Percentiles rank a stretch among this genome's conserved stretches.
Evolutionary conservation across 2,329 filamentous ascomycete species (phyloP).

Genomic region (Podosphaera aphanis): DNA sequence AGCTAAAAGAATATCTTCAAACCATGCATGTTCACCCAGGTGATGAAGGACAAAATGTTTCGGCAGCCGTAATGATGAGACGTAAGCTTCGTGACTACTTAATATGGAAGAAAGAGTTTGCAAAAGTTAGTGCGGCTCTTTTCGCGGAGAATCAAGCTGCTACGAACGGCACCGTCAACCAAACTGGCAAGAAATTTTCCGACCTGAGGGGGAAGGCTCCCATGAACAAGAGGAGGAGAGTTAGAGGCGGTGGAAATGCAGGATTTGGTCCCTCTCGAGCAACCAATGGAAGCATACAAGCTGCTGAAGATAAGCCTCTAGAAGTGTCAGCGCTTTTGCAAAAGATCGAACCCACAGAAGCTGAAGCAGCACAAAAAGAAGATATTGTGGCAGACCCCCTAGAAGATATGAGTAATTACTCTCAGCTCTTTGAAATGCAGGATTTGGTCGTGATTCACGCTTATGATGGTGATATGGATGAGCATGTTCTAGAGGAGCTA

Average conservation of each 20-base stretch:
- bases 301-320: constrained; percentile 59
- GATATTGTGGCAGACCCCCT: constrained; percentile 59
- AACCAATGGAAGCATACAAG: constrained; percentile 50
- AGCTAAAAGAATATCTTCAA: constrained; percentile 76
- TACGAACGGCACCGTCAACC: constrained; percentile 41
- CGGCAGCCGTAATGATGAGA: constrained; percentile 73
- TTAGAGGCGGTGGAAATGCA: constrained; percentile 52
- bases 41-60: constrained; percentile 34
- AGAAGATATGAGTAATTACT: constrained; percentile 80
- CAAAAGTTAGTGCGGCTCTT: constrained; percentile 56
- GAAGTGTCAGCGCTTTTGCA: constrained; percentile 67
- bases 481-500: constrained; percentile 84
- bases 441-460: constrained; percentile 76
- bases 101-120: constrained; percentile 74
- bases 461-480: constrained; percentile 88
- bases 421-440: constrained; percentile 74
- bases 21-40: constrained; percentile 56
- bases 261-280: constrained; percentile 35
- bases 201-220: constrained; percentile 36
- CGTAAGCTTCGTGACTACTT: constrained; percentile 69
- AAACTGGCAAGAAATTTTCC: constrained; percentile 20
- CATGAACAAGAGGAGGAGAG: constrained; percentile 62
- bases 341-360: constrained; percentile 59
- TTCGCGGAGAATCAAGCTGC: constrained; percentile 63
- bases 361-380: constrained; percentile 51